Evolutionary conservation across 129 eudicot species (phyloP), one percentile per base, ranked within the genome.

Genomic region (Centaurea solstitialis): DNA sequence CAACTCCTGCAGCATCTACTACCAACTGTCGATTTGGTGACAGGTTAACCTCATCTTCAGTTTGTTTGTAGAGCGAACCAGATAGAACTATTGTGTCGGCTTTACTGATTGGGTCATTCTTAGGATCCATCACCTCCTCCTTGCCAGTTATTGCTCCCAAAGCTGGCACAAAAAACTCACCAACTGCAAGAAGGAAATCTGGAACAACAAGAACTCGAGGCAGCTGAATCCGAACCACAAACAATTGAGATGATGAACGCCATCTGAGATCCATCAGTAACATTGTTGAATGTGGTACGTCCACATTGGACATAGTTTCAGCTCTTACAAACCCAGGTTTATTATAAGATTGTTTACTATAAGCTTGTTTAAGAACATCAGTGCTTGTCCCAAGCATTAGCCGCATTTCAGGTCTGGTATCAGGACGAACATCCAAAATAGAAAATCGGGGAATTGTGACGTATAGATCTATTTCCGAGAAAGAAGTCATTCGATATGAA

Each of bases 161-260:
- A 61, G 97, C 84, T 74, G 99, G 99, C 75, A 95, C 97, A 87
- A 95, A 90, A 84, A 92, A 92, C 84, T 92, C 97, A 64, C 91
- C 89, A 67, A 95, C 93, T 41, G 97, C 91, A 85, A 95, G 92
- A 84, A 95, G 97, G 78, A 95, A 95, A 84, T 95, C 99, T 23
- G 97, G 97, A 68, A 95, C 99, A 80, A 92, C 99, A 72, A 95
- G 94, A 83, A 95, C 90, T 39, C 94, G 96, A 75, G 99, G 97
- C 80, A 89, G 93, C 87, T 95, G 99, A 70, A 89, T 77, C 37
- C 99, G 90, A 64, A 95, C 85, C 30, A 95, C 97, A 79, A 91
- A 88, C 11, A 93, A 87, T 70, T 91, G 97, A 8, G 97, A 95
- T 59, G 97, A 68, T 50, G 77, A 82, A 20, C 99, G 87, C 97